Evolutionary conservation across 495 filamentous ascomycete species (phyloP).

Genomic region (Neurospora sp.): DNA sequence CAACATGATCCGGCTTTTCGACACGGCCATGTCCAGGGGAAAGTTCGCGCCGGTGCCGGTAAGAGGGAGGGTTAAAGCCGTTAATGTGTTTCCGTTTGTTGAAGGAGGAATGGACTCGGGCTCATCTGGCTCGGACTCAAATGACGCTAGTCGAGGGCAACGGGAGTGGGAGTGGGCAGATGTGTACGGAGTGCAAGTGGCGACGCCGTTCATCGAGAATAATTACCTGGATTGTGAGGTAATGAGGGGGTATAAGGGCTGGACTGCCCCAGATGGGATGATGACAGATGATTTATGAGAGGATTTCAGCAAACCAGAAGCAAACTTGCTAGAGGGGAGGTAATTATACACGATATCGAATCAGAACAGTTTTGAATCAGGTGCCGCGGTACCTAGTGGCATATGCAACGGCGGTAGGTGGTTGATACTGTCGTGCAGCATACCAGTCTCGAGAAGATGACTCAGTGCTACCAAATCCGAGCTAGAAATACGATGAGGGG

Average conservation of each 20-base stretch:
- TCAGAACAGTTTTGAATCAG: neutral
- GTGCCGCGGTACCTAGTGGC: neutral
- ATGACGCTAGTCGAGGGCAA: neutral
- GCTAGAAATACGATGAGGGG: neutral
- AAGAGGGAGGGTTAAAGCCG: conserved; percentile 16
- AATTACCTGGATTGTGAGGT: conserved; percentile 26
- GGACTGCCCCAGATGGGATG: neutral
- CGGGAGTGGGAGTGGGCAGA: conserved; percentile 13
- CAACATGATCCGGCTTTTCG: conserved; percentile 30
- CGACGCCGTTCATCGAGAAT: conserved; percentile 34
- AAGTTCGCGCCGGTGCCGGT: conserved; percentile 22
- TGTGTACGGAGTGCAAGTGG: conserved; percentile 29
- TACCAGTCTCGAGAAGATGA: neutral
- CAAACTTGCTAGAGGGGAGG: neutral
- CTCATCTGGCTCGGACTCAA: neutral
- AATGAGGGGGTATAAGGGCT: conserved; percentile 21
- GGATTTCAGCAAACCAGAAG: neutral
- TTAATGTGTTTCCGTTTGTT: conserved; percentile 19
- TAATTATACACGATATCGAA: neutral
- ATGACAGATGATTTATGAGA: neutral
- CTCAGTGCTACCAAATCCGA: neutral
- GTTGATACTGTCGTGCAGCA: neutral
- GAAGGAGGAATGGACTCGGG: neutral
- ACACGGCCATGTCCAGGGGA: conserved; percentile 26
- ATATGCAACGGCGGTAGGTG: neutral